Base-by-base conservation (phyloP, 1,139 yeast species). In the Wickerhamomyces sp. region DNA sequence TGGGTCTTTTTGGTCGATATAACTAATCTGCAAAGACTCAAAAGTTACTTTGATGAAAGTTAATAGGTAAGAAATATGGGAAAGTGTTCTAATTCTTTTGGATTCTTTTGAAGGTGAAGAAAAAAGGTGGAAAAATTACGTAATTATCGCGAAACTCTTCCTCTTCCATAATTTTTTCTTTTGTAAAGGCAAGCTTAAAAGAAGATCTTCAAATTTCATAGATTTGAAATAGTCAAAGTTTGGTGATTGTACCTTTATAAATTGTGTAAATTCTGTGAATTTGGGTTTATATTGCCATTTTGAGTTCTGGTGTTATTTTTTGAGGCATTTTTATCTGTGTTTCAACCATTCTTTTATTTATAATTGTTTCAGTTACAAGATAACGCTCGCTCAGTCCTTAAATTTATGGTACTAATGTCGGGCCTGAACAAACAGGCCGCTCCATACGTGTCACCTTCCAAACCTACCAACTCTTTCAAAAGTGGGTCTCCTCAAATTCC, bases 401-500 rank as follows among this genome's bases (percentile, higher is more conserved):
- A n/a, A n/a, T n/a, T n/a, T n/a, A n/a, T n/a, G n/a, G n/a, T 4
- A 17, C 9, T 7, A 13, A 28, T 28, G 14, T 20, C 20, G 25
- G 14, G 25, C 16, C n/a, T 25, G 14, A n/a, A 5, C 20, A 31
- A 31, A 7, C 27, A 17, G 7, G 7, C 39, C 5, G 37, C 31
- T 8, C 27, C 31, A 16, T 40, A 31, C 13, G 18, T 19, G 3
- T 40, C 43, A 1, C 43, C 41, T 6, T 31, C 35, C 3, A 40
- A 40, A n/a, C 7, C 10, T 3, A 8, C 16, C 4, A 18, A 16
- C 3, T 13, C 28, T n/a, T 27, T 33, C 13, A 35, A 27, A 15
- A 12, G 20, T 7, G 36, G 40, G 4, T 28, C 37, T 4, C 42
- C 44, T 5, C 35, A 39, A n/a, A 25, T 41, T 17, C 42, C 42